These are phyloP conservation scores for Phytophthora multivora DNA, from an alignment of 352 stramenopile species.

Conservation along the genomic window DNA sequence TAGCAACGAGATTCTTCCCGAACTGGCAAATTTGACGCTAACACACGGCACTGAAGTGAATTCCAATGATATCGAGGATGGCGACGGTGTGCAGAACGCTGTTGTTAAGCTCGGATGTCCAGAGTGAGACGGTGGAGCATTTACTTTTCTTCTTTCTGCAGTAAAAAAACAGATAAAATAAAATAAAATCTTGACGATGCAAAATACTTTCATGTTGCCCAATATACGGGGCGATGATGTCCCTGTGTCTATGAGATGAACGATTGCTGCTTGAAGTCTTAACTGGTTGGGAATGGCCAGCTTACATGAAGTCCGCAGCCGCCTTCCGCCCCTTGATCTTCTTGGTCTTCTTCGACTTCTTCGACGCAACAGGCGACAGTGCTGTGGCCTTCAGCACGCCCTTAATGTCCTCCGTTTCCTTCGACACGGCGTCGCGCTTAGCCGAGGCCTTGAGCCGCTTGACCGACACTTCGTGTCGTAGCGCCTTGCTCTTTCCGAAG, in stretches of 20 bases:
- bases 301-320: slow-evolving; percentile 78
- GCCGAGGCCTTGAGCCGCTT: slow-evolving; percentile 84
- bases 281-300: background rate
- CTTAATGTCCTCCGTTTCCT: slow-evolving; percentile 69
- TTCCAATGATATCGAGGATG: too few relatives aligned
- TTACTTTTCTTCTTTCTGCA: background rate
- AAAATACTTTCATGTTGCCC: slow-evolving; percentile 36
- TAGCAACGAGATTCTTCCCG: background rate
- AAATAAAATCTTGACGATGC: slow-evolving; percentile 9
- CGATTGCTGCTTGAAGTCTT: slow-evolving; percentile 4
- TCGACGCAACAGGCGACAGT: slow-evolving; percentile 22
- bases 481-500: slow-evolving; percentile 86
- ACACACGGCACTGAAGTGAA: background rate
- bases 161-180: too few relatives aligned
- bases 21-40: background rate
- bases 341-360: slow-evolving; percentile 53
- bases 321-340: slow-evolving; percentile 54
- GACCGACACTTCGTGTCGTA: slow-evolving; percentile 78
- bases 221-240: slow-evolving; percentile 8
- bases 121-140: too few relatives aligned
- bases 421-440: slow-evolving; percentile 58
- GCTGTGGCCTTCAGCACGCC: slow-evolving; percentile 69
- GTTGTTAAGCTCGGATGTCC: too few relatives aligned
- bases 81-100: too few relatives aligned
- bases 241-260: slow-evolving; percentile 33